phyloP scores from a whole-genome alignment of 257 asterid species.

The Ophiorrhiza pumila region DNA sequence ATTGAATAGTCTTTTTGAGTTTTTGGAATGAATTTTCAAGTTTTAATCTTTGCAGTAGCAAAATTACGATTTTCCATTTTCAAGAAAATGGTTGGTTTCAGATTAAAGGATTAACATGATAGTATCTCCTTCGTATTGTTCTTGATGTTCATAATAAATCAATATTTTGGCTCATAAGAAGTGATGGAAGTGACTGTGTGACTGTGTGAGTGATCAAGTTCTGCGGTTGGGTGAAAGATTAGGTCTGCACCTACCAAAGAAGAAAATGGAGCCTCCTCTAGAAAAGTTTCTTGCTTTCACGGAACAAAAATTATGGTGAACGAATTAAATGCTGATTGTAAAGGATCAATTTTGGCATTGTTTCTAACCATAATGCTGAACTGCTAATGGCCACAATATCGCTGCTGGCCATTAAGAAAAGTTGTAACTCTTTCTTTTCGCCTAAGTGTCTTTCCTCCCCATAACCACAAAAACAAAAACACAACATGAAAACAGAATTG shows the following conservation, averaged over 20 bases:
- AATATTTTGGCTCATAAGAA: not conserved
- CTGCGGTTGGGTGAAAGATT: not conserved
- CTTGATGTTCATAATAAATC: no score
- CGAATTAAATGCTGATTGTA: not conserved
- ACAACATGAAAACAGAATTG: not conserved
- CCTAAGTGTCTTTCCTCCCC: not conserved
- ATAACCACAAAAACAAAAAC: not conserved
- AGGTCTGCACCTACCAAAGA: not conserved
- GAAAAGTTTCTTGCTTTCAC: constrained; percentile 5
- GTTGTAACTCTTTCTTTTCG: not conserved
- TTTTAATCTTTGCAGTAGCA: no score
- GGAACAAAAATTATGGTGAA: not conserved
- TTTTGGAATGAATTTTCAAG: no score
- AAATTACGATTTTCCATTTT: no score
- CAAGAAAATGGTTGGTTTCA: no score
- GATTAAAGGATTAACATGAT: no score
- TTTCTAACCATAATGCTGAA: not conserved
- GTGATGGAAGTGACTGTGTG: not conserved
- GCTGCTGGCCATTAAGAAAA: not conserved
- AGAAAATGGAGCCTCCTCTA: not conserved
- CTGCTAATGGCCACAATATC: not conserved
- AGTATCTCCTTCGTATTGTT: no score
- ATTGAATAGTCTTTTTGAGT: no score
- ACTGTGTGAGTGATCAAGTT: not conserved
- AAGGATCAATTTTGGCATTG: not conserved